Evolutionary conservation across 2,329 filamentous ascomycete species (phyloP), one percentile per base, ranked within the genome.

Genomic region (Fusarium coffeatum): DNA sequence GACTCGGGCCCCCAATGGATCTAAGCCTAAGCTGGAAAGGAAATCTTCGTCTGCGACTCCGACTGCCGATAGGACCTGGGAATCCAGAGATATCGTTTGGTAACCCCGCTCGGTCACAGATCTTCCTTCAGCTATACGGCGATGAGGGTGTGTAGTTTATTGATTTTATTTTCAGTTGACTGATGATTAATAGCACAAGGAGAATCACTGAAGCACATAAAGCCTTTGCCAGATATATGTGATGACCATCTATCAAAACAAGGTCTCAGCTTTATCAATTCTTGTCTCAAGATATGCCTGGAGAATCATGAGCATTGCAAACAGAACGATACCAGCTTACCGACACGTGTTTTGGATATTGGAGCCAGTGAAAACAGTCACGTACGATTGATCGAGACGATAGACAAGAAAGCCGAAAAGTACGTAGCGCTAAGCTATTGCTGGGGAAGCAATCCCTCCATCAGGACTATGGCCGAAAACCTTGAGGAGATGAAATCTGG

Each of bases 341-440:
- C 71, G 18, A 65, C 68, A 2, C 58, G 70, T 2, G 16, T 73
- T 10, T 13, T 73, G 2, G 68, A 73, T 34, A 32, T 73, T 10
- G 68, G 71, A 4, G 6, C 7, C 0, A 4, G 8, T 15, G 46
- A 30, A 4, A 20, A 59, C 9, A n/a, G 37, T 2, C 18, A 15
- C 2, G 22, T 69, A 2, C 43, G 45, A 6, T 55, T 73, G 1
- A 11, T 68, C n/a, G 59, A 65, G n/a, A 53, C 59, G 4, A 6
- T 41, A 6, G 11, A 8, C 4, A 8, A 37, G 1, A 25, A 15
- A 16, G 11, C 15, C 1, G 46, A 25, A 12, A 45, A 54, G n/a
- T 73, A 73, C 12, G 54, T 57, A 34, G 71, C 71, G 2, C 45
- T 73, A 3, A 73, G 71, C 9, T 73, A 73, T 41, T 73, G 68